phyloP scores from a whole-genome alignment of 1,284 basidiomycete genomes.

The Termitomyces sp. region DNA sequence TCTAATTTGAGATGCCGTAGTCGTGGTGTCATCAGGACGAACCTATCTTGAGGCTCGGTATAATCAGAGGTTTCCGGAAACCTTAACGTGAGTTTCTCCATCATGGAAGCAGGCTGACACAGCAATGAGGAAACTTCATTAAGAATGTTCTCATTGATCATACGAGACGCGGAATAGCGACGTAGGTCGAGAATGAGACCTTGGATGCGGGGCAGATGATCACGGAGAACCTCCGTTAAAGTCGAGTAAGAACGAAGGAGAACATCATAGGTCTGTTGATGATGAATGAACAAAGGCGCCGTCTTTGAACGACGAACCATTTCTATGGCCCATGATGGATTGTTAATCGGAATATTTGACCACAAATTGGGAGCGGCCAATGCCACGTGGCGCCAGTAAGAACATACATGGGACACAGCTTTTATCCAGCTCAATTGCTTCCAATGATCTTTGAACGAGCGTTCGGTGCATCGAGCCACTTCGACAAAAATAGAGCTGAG shows the following conservation, averaged over 20 bases:
- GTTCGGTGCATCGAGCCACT: not conserved
- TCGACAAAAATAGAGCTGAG: slow-evolving; percentile 1
- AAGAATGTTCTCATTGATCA: not conserved
- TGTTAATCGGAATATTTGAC: slow-evolving; percentile 1
- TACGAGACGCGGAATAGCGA: not conserved
- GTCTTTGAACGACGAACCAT: slow-evolving; percentile 7
- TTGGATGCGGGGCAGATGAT: not conserved
- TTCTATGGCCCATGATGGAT: slow-evolving; percentile 5
- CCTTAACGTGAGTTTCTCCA: slow-evolving; percentile 38
- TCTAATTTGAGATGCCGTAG: slow-evolving; percentile 32
- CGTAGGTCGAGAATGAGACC: not conserved
- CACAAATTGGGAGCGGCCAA: slow-evolving; percentile 7
- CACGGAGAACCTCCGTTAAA: not conserved
- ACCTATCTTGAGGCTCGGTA: not conserved
- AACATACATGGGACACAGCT: slow-evolving; percentile 5
- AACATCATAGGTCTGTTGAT: not conserved
- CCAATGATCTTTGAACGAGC: not conserved
- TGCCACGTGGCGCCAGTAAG: slow-evolving; percentile 8
- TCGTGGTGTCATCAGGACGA: not conserved
- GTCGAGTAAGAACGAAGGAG: not conserved
- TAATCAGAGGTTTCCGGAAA: too few relatives aligned
- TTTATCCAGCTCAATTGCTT: not conserved
- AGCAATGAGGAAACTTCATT: not conserved
- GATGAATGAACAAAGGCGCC: not conserved
- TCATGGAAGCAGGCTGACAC: not conserved